Evolutionary conservation across 2,329 filamentous ascomycete genomes (phyloP).

Genomic region (Didymella keratinophila): DNA sequence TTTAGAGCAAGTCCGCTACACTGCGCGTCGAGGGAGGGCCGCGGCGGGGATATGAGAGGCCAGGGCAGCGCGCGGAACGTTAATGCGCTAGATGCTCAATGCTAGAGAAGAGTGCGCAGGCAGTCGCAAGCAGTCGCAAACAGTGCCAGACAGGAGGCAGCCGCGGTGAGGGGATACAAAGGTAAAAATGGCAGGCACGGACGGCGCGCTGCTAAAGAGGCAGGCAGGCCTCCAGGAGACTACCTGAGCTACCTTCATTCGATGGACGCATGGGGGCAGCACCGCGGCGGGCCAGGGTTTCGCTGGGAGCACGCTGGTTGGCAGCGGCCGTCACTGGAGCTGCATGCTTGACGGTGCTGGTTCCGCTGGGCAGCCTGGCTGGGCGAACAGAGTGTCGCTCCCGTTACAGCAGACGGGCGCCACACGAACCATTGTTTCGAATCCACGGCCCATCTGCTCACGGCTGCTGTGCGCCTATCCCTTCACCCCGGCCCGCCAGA

Average conservation of each 20-base stretch:
- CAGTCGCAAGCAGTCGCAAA: not conserved
- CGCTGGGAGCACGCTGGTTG: constrained; percentile 15
- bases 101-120: not conserved
- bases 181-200: constrained; percentile 22
- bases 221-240: constrained; percentile 1
- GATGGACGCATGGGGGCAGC: constrained; percentile 12
- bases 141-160: constrained; percentile 8
- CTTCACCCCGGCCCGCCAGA: constrained; percentile 17
- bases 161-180: constrained; percentile 18
- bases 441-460: constrained; percentile 24
- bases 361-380: constrained; percentile 24
- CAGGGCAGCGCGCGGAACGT: constrained; percentile 11
- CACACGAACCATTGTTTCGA: constrained; percentile 37
- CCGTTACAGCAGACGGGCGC: constrained; percentile 27
- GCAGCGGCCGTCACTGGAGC: constrained; percentile 3
- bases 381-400: constrained; percentile 32
- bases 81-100: constrained; percentile 5
- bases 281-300: constrained; percentile 24
- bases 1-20: constrained; percentile 45
- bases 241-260: not conserved
- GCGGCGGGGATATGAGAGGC: constrained; percentile 34
- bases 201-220: constrained; percentile 24
- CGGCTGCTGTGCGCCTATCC: constrained; percentile 13
- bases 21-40: constrained; percentile 45
- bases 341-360: constrained; percentile 17